These are phyloP conservation scores for Gardenia jasminoides DNA, from an alignment of 257 asterid genomes.

Conservation along the genomic window DNA sequence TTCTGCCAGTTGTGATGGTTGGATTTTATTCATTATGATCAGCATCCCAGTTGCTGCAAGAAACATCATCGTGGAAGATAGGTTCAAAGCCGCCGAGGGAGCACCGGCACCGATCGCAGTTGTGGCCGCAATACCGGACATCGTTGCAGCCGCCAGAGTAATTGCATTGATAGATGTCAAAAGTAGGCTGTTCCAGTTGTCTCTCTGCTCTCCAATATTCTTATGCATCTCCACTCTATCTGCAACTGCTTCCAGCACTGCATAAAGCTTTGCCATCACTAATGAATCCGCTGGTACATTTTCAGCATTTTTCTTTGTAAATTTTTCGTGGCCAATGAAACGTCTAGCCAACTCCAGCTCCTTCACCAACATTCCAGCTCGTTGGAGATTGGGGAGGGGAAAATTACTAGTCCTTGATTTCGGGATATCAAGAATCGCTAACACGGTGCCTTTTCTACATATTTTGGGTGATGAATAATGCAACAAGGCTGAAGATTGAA, in stretches of 20 bases:
- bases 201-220: slow-evolving; percentile 54
- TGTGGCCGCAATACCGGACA: slow-evolving; percentile 30
- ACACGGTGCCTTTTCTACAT: neutral
- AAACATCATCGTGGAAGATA: slow-evolving; percentile 32
- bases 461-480: neutral
- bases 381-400: neutral
- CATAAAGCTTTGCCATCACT: slow-evolving; percentile 42
- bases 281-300: slow-evolving; percentile 15
- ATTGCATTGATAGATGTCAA: slow-evolving; percentile 47
- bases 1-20: slow-evolving; percentile 77
- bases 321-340: neutral
- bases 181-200: slow-evolving; percentile 50
- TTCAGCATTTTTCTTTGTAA: neutral
- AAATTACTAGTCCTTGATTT: neutral
- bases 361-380: neutral
- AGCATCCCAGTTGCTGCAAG: slow-evolving; percentile 39
- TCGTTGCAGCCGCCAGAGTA: slow-evolving; percentile 44
- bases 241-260: slow-evolving; percentile 49
- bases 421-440: slow-evolving; percentile 21
- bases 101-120: slow-evolving; percentile 16
- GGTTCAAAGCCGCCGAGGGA: slow-evolving; percentile 16
- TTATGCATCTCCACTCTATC: slow-evolving; percentile 66
- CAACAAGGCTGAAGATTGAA: slow-evolving; percentile 12
- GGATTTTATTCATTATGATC: slow-evolving; percentile 39
- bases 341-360: neutral